Evolutionary conservation across 352 stramenopile genomes (phyloP), one percentile per base, ranked within the genome.

Genomic region (Pythium periplocum): DNA sequence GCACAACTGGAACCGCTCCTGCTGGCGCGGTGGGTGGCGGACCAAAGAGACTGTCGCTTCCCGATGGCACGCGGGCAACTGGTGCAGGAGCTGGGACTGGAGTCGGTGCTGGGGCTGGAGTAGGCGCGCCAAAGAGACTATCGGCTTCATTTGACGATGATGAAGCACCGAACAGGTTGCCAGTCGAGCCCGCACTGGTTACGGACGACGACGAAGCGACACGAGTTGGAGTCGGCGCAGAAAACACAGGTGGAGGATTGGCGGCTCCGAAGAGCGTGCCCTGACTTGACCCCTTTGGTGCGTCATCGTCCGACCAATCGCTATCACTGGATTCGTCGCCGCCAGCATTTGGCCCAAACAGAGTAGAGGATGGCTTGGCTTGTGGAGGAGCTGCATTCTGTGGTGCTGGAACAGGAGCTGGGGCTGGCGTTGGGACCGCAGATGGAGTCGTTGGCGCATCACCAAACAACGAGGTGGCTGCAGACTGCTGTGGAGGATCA

Each of bases 1-100:
- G 51, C 12, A 59, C 55, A 4, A 33, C 30, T 1, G 53, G 45
- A 10, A 35, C 44, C 17, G 55, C 9, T 34, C 17, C 34, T 35
- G 36, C 50, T 45, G 59, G 8, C n/a, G 64, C 6, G 40, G 45
- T 61, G 4, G 69, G 64, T 38, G 55, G 17, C 37, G 55, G 41
- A 32, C 68, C 63, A 48, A 76, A 78, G 34, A 77, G 66, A 49
- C 61, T 66, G 12, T 44, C 48, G 40, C 37, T 48, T 38, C 40
- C 51, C 36, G 51, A 49, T 35, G 35, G n/a, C 30, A 12, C 37
- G 50, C 32, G n/a, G 26, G 44, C 39, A 48, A 51, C 44, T 45
- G 48, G 59, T 11, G 34, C 48, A 30, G 48, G 33, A 26, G 33
- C 34, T 46, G 34, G 45, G 26, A 58, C 48, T 34, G 57, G 48